These are phyloP conservation scores for Plasmodium inui DNA, from an alignment of 169 alveolate genomes.

Conservation along the genomic window DNA sequence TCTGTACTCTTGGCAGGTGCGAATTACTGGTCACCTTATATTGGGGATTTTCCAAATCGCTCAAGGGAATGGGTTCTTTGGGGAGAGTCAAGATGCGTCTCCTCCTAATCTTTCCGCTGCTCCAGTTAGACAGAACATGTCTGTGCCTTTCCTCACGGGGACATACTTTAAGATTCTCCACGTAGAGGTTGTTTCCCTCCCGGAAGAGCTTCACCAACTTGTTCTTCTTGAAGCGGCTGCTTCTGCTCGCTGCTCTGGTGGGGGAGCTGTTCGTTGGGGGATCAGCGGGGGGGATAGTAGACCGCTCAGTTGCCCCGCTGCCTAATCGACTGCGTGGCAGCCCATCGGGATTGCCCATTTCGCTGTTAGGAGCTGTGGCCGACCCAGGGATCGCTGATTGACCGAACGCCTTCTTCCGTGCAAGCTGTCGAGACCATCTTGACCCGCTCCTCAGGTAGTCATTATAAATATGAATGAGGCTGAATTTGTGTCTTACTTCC, in stretches of 20 bases:
- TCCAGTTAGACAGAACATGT: constrained; percentile 31
- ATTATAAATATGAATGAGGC: neutral
- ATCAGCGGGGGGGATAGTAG: neutral
- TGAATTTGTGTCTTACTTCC: neutral
- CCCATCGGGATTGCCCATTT: neutral
- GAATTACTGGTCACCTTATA: constrained; percentile 1
- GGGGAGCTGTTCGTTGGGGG: neutral
- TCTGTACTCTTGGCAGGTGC: constrained; percentile 5
- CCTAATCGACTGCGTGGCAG: neutral
- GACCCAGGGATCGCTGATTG: neutral
- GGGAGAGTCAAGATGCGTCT: constrained; percentile 61
- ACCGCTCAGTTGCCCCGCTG: neutral
- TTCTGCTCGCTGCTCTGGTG: neutral
- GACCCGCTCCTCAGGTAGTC: constrained; percentile 16
- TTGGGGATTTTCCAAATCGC: constrained; percentile 39
- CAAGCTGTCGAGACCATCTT: neutral
- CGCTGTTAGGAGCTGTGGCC: neutral
- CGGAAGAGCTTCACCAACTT: constrained; percentile 22
- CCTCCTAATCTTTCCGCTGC: neutral
- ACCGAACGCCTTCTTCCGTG: neutral
- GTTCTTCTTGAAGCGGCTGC: neutral
- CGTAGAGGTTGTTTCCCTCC: constrained; percentile 12
- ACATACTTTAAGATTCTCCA: constrained; percentile 21
- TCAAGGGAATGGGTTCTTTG: constrained; percentile 13
- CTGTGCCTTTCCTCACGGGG: constrained; percentile 31